Conservation (phyloP, 192 early-diverging fungal species). For the Coemansia sp. region DNA sequence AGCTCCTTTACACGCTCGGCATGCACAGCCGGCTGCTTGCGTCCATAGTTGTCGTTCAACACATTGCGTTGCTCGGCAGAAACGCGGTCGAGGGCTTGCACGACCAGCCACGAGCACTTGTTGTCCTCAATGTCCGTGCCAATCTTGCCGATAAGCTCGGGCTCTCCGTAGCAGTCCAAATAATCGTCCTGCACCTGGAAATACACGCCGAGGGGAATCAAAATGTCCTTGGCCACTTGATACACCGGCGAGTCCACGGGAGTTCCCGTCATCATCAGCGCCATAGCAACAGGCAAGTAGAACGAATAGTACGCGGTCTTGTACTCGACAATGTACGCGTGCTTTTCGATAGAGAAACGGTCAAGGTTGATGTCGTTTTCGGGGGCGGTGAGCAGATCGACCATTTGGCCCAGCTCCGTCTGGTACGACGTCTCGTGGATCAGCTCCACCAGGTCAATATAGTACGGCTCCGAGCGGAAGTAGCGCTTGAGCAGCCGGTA, state of each 20-base stretch:
- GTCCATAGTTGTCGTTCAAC: slow-evolving; percentile 91
- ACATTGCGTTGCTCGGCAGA: slow-evolving; percentile 80
- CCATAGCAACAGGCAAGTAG: slow-evolving; percentile 94
- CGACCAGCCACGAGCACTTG: slow-evolving; percentile 99
- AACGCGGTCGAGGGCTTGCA: slow-evolving; percentile 78
- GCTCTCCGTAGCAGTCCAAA: slow-evolving; percentile 92
- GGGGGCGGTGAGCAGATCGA: slow-evolving; percentile 98
- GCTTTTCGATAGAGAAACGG: slow-evolving; percentile 91
- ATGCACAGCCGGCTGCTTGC: slow-evolving; percentile 67
- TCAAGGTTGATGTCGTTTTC: slow-evolving; percentile 90
- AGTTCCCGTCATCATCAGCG: slow-evolving; percentile 87
- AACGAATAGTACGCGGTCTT: slow-evolving; percentile 99
- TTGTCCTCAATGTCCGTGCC: slow-evolving; percentile 99
- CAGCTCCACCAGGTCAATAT: slow-evolving; percentile 88
- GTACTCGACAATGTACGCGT: slow-evolving; percentile 91
- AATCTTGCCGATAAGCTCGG: slow-evolving; percentile 94
- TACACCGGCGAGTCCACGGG: slow-evolving; percentile 68
- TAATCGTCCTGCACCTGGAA: slow-evolving; percentile 99
- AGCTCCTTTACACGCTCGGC: slow-evolving; percentile 81
- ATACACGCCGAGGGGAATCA: slow-evolving; percentile 95
- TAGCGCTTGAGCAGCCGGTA: slow-evolving; percentile 94
- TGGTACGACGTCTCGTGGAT: slow-evolving; percentile 95
- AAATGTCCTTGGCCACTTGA: slow-evolving; percentile 77
- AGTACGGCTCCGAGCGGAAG: slow-evolving; percentile 81
- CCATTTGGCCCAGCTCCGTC: slow-evolving; percentile 96